Base-by-base conservation (phyloP, 2,329 filamentous ascomycete genomes). In the Aureobasidium sp. region DNA sequence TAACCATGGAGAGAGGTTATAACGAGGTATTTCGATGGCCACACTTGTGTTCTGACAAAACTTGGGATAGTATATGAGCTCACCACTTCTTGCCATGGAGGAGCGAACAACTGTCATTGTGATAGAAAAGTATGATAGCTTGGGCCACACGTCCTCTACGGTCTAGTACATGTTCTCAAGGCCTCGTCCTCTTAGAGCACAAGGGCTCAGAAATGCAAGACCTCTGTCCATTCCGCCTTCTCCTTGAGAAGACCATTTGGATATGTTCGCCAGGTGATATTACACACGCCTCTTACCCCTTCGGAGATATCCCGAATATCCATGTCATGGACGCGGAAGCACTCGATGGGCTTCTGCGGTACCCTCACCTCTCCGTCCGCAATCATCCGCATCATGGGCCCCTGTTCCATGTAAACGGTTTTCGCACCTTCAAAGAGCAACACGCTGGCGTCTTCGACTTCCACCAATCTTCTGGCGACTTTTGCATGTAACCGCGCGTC, bases 401-500 rank as follows among this genome's bases (percentile, higher is more conserved):
- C 54, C 10, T 30, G 42, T 34, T 47, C 54, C 54, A 58, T 58
- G 30, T 47, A 29, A 16, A 9, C 54, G 16, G 30, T 7, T 16
- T 48, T 37, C 3, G 54, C 54, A 9, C 54, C 54, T 11, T 58
- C 41, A 30, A 10, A 48, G 1, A 58, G 8, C 30, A 58, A 30
- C 11, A 16, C 21, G 10, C 9, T 21, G 16, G 42, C 5, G 37
- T 67, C 32, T 54, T 72, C 67, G 16, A 73, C 62, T 48, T 74
- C 67, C 8, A 66, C 63, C 9, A 74, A 62, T 7, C 71, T 66
- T 6, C 73, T 66, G 7, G 71, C 66, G 4, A 74, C 64, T 30
- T 61, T 64, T 9, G 66, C 68, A 14, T 64, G 63, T 9, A 63
- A 41, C 0, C 51, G 51, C 1, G 62, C 62, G 27, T 66, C 65